Evolutionary conservation across 345 rosid genomes (phyloP).

Genomic region (Clausena lansium): DNA sequence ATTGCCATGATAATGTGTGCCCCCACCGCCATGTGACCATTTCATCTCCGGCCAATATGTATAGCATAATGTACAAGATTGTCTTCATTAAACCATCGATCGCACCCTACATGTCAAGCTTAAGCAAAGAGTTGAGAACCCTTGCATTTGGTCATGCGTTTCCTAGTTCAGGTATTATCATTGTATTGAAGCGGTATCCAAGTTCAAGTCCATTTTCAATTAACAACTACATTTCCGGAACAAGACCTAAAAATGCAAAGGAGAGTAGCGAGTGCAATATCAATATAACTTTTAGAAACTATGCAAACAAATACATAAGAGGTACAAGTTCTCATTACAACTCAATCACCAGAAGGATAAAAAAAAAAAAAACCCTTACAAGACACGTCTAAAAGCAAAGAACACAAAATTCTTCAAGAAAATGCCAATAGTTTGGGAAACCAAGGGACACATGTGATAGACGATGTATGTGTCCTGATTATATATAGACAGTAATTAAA

Average conservation of each 20-base stretch:
- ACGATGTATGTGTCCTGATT: neutral
- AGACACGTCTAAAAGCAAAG: neutral
- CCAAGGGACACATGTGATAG: constrained; percentile 12
- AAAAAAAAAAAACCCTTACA: neutral
- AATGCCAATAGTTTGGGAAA: constrained; percentile 8
- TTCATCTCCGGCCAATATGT: neutral
- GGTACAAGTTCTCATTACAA: constrained; percentile 20
- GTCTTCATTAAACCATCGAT: neutral
- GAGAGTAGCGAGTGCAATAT: neutral
- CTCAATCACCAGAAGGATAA: constrained; percentile 15
- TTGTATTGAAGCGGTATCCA: neutral
- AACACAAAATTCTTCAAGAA: constrained; percentile 3
- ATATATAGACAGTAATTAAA: constrained; percentile 22
- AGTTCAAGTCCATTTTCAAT: neutral
- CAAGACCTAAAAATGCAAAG: neutral
- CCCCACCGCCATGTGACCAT: too few relatives aligned
- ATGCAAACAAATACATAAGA: neutral
- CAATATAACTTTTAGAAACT: neutral
- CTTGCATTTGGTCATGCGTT: neutral
- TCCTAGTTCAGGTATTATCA: too few relatives aligned
- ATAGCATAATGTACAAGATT: neutral
- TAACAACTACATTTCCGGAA: neutral
- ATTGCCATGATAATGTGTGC: too few relatives aligned
- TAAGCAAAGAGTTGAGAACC: neutral
- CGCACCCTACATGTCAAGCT: neutral